Conservation (phyloP, 106 monocot species). For the Acorus calamus region DNA sequence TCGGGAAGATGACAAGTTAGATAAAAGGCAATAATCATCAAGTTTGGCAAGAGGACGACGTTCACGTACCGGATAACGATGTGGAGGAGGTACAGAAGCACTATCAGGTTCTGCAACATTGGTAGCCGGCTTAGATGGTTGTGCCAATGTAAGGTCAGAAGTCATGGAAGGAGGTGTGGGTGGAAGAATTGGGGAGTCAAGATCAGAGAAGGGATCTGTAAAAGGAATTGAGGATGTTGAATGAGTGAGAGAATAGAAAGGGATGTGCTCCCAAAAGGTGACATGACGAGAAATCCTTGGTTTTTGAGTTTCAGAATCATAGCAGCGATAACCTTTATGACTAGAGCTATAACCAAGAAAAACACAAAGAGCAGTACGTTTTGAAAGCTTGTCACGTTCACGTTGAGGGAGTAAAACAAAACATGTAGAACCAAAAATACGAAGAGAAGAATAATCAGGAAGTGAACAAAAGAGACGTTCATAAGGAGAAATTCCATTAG, state of each 20-base stretch:
- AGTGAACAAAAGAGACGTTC: not conserved
- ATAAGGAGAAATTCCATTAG: not conserved
- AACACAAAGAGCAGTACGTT: constrained; percentile 4
- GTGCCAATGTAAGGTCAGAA: no score
- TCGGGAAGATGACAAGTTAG: constrained; percentile 2
- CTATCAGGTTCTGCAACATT: no score
- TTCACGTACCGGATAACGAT: no score
- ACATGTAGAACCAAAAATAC: constrained; percentile 13
- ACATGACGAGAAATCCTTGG: constrained; percentile 8
- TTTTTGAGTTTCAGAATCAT: not conserved
- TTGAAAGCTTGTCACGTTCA: constrained; percentile 5
- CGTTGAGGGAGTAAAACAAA: constrained; percentile 1
- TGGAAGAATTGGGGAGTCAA: no score
- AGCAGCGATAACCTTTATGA: constrained; percentile 8
- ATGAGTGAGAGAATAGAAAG: constrained; percentile 5
- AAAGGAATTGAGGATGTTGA: not conserved
- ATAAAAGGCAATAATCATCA: not conserved
- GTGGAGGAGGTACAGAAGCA: no score
- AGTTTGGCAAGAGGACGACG: no score
- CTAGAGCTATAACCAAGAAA: constrained; percentile 2
- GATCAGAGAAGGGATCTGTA: not conserved
- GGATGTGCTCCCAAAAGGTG: constrained; percentile 7
- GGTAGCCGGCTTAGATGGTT: no score
- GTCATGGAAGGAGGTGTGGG: no score
- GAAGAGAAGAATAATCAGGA: constrained; percentile 2